These are phyloP conservation scores for Ceratobasidium sp. DNA, from an alignment of 1,284 basidiomycete genomes.

Conservation along the genomic window DNA sequence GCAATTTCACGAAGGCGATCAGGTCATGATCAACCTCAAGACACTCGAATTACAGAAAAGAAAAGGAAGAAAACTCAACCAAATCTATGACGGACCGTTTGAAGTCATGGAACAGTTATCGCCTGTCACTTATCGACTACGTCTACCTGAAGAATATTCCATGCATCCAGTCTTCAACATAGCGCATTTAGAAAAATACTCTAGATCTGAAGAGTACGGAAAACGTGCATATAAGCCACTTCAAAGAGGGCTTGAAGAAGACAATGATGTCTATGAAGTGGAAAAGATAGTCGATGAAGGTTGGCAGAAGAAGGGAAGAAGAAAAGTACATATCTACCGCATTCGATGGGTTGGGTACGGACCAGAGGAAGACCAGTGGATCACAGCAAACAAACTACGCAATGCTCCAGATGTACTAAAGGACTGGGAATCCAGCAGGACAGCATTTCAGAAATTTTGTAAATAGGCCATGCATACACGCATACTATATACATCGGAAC, in stretches of 20 bases:
- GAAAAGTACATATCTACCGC: background rate
- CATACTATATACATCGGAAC: too few species aligned
- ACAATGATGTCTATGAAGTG: background rate
- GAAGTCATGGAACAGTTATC: constrained; percentile 48
- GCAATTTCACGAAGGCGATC: constrained; percentile 46
- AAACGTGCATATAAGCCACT: too few species aligned
- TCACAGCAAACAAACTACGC: background rate
- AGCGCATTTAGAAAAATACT: constrained; percentile 45
- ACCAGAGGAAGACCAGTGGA: constrained; percentile 13
- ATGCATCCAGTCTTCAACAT: constrained; percentile 49
- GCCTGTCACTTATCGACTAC: constrained; percentile 47
- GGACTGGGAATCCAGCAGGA: background rate
- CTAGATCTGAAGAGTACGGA: background rate
- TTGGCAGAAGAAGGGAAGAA: background rate
- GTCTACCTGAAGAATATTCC: constrained; percentile 46
- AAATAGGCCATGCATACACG: too few species aligned
- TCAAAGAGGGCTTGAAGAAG: too few species aligned
- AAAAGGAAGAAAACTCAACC: constrained; percentile 48
- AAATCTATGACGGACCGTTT: constrained; percentile 50
- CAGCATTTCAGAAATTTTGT: too few species aligned
- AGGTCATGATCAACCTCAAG: constrained; percentile 50
- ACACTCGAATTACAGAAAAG: constrained; percentile 45
- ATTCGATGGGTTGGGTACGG: constrained; percentile 6
- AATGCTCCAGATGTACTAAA: constrained; percentile 8
- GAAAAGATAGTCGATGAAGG: constrained; percentile 4